Percentiles rank a stretch among this genome's conserved stretches.
phyloP scores from a whole-genome alignment of 2,329 filamentous ascomycete species.

The Ascocoryne sarcoides region DNA sequence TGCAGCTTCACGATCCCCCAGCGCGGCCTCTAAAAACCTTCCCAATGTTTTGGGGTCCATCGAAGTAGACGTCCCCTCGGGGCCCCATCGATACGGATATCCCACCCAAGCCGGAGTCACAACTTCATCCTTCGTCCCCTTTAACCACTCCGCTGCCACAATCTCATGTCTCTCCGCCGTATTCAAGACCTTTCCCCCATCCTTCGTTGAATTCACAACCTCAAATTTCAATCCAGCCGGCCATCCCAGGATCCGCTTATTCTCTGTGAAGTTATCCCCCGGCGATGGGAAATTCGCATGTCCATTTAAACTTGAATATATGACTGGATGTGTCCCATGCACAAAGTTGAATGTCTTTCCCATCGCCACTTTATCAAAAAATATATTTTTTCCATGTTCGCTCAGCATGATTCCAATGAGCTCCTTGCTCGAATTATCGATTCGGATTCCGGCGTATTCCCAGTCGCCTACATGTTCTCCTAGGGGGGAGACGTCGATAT shows the following conservation, averaged over 20 bases:
- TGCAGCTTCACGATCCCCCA: constrained; percentile 8
- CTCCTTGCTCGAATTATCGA: constrained; percentile 16
- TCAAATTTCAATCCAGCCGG: constrained; percentile 17
- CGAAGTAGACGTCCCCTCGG: constrained; percentile 16
- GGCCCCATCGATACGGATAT: constrained; percentile 20
- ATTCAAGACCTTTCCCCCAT: constrained; percentile 9
- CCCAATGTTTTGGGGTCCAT: constrained; percentile 15
- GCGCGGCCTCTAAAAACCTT: constrained; percentile 11
- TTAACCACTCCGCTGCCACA: constrained; percentile 14
- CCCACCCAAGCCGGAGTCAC: constrained; percentile 13
- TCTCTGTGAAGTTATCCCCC: constrained; percentile 15
- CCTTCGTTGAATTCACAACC: constrained; percentile 14
- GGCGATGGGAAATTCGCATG: constrained; percentile 16
- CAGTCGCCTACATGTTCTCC: constrained; percentile 19
- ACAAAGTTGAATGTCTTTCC: constrained; percentile 10
- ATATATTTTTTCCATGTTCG: constrained; percentile 15
- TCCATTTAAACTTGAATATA: constrained; percentile 18
- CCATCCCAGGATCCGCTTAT: constrained; percentile 12
- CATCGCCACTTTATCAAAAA: constrained; percentile 9
- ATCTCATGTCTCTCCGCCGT: constrained; percentile 11
- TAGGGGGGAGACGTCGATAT: constrained; percentile 15
- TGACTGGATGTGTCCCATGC: constrained; percentile 13
- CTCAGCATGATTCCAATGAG: constrained; percentile 15
- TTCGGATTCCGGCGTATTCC: constrained; percentile 16
- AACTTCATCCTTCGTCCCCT: constrained; percentile 11